These are phyloP conservation scores for Stylosanthes scabra DNA, from an alignment of 331 rosid species.

Conservation along the genomic window DNA sequence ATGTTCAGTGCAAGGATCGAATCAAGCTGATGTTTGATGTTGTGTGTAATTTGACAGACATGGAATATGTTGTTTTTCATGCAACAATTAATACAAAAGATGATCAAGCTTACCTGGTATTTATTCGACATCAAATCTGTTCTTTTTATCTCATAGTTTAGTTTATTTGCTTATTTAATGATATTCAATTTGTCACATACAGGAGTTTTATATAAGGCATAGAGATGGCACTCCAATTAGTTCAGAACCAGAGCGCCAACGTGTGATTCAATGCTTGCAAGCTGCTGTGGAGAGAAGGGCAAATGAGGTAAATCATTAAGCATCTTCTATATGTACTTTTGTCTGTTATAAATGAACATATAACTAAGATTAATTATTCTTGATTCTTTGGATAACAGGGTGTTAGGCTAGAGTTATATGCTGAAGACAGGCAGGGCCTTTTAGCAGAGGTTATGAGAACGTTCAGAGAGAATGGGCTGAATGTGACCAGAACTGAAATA, in stretches of 20 bases:
- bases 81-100: constrained; percentile 68
- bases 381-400: constrained; percentile 58
- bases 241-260: constrained; percentile 90
- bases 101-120: constrained; percentile 75
- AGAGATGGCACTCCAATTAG: constrained; percentile 94
- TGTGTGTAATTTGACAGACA: constrained; percentile 87
- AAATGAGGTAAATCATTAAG: constrained; percentile 58
- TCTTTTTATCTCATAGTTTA: background rate
- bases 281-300: constrained; percentile 86
- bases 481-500: constrained; percentile 87
- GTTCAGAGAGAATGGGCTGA: constrained; percentile 87
- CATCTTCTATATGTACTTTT: background rate
- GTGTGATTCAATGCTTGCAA: constrained; percentile 88
- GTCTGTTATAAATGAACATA: background rate
- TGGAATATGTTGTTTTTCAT: constrained; percentile 95
- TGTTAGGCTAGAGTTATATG: constrained; percentile 73
- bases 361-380: background rate
- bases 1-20: constrained; percentile 94
- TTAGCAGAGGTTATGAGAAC: constrained; percentile 90
- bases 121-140: background rate
- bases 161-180: background rate
- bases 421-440: constrained; percentile 64
- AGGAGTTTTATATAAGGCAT: constrained; percentile 95
- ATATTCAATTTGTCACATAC: constrained; percentile 29
- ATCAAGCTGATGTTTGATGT: constrained; percentile 80